These are phyloP conservation scores for Tarenaya hassleriana DNA, from an alignment of 345 rosid species.

Conservation along the genomic window DNA sequence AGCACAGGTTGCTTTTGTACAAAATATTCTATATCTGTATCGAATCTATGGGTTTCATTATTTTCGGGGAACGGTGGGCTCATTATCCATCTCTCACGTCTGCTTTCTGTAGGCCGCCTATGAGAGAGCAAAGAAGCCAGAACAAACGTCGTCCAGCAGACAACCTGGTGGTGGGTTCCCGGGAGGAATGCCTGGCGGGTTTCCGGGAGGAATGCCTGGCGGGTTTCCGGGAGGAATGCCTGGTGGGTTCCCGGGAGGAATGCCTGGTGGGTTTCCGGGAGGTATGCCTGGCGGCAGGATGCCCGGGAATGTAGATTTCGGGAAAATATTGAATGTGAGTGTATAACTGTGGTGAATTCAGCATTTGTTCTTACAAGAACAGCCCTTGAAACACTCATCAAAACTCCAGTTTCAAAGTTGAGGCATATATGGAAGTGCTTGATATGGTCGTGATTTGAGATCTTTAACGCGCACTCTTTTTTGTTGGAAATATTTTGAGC, in stretches of 20 bases:
- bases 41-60: background rate
- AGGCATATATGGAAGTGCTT: background rate
- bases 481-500: constrained; percentile 17
- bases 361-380: too few species aligned
- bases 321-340: constrained; percentile 85
- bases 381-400: background rate
- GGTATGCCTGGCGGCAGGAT: constrained; percentile 42
- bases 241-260: constrained; percentile 32
- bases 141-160: constrained; percentile 71
- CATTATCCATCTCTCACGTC: constrained; percentile 2
- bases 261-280: constrained; percentile 48
- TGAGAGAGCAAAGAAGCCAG: constrained; percentile 91
- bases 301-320: constrained; percentile 86
- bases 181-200: constrained; percentile 11
- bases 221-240: too few species aligned
- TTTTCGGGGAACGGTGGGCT: background rate
- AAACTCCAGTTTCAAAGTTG: background rate
- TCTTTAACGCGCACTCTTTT: too few species aligned
- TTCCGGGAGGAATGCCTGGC: too few species aligned
- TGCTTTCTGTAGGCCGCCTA: constrained; percentile 58
- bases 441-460: too few species aligned
- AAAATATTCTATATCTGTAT: background rate
- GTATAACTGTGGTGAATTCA: background rate
- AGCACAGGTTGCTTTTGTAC: constrained; percentile 61
- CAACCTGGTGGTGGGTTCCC: constrained; percentile 49